phyloP scores from a whole-genome alignment of 345 rosid genomes.

The Gossypium ekmanianum region DNA sequence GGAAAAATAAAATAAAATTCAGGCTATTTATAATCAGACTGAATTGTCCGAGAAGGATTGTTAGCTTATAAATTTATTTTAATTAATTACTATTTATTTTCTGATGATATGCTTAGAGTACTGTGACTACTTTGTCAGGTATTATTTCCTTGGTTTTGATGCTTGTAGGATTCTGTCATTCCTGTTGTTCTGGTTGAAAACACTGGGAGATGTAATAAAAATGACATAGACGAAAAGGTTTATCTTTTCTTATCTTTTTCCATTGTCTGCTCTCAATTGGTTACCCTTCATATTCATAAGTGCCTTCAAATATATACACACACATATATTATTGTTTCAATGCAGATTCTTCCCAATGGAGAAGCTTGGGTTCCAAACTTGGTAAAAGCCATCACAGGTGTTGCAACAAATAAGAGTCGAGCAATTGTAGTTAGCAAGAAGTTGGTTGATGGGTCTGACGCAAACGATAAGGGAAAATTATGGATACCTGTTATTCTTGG shows the following conservation, averaged over 20 bases:
- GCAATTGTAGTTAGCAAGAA: slow-evolving; percentile 58
- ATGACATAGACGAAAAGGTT: slow-evolving; percentile 74
- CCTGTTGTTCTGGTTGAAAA: slow-evolving; percentile 69
- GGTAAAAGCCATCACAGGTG: slow-evolving; percentile 54
- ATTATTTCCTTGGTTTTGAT: background rate
- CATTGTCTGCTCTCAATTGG: background rate
- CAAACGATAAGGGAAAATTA: slow-evolving; percentile 61
- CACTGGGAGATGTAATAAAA: slow-evolving; percentile 82
- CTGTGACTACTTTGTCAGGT: background rate
- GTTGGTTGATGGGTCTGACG: slow-evolving; percentile 65
- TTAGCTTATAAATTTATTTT: slow-evolving; percentile 1
- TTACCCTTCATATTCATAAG: background rate
- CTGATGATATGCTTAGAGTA: background rate
- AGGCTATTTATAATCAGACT: slow-evolving; percentile 5
- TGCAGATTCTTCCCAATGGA: slow-evolving; percentile 65
- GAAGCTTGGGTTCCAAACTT: slow-evolving; percentile 64
- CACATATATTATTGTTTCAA: background rate
- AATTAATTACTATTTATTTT: background rate
- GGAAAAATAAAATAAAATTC: background rate
- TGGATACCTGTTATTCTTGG: slow-evolving; percentile 55
- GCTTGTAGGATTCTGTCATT: slow-evolving; percentile 44
- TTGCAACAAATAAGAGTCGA: slow-evolving; percentile 57
- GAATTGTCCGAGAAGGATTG: background rate
- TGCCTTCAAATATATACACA: slow-evolving; percentile 2
- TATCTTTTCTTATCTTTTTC: background rate